A percentile compares a stretch with the other conserved stretches of the same genome.
Conservation (phyloP, 2,329 filamentous ascomycete species). For the Ploettnerulaceae sp. region DNA sequence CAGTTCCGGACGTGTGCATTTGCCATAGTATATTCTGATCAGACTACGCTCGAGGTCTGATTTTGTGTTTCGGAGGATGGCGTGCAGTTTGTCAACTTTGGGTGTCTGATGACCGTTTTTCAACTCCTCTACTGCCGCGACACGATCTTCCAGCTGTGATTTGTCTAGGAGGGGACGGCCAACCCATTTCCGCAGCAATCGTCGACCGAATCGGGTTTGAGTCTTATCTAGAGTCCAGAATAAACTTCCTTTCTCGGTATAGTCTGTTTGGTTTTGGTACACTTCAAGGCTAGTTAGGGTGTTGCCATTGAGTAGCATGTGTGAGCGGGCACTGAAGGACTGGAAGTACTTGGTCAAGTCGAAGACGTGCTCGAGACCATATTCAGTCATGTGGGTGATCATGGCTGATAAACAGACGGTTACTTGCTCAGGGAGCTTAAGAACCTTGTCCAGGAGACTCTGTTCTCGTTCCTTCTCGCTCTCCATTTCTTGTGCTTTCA, state of each 20-base stretch:
- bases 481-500: constrained; percentile 54
- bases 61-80: constrained; percentile 64
- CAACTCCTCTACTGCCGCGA: constrained; percentile 82
- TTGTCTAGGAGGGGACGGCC: constrained; percentile 82
- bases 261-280: constrained; percentile 90
- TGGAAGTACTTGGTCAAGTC: constrained; percentile 96
- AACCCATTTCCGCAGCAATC: constrained; percentile 90
- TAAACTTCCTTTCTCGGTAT: constrained; percentile 77
- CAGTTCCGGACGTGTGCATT: constrained; percentile 86
- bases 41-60: constrained; percentile 88
- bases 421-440: constrained; percentile 78
- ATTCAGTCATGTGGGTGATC: constrained; percentile 89
- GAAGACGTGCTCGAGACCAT: constrained; percentile 91
- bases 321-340: constrained; percentile 86
- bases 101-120: constrained; percentile 61
- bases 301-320: constrained; percentile 95
- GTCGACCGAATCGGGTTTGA: constrained; percentile 79
- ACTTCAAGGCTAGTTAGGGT: constrained; percentile 91
- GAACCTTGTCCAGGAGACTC: constrained; percentile 75
- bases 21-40: constrained; percentile 95
- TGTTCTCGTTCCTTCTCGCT: constrained; percentile 50
- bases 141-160: constrained; percentile 67
- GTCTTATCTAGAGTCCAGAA: constrained; percentile 97
- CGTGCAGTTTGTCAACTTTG: constrained; percentile 68
- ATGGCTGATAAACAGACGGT: constrained; percentile 92